Conservation (phyloP, 2,329 filamentous ascomycete genomes). For the Penicillium vulpinum region DNA sequence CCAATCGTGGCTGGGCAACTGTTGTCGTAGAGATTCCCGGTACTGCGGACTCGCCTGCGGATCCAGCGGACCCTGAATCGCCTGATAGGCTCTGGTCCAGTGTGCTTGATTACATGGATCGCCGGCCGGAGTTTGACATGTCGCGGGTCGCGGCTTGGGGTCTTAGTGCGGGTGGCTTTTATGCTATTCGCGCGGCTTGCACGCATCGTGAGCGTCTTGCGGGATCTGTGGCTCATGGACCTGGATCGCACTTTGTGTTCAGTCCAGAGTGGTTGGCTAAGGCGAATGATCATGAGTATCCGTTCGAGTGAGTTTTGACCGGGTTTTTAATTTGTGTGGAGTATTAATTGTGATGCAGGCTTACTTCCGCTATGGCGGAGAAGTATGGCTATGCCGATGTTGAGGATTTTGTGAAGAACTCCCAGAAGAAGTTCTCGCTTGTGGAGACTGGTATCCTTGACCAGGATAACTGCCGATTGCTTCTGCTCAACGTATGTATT, state of each 20-base stretch:
- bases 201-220: slow-evolving; percentile 59
- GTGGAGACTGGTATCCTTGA: slow-evolving; percentile 60
- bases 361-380: slow-evolving; percentile 57
- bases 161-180: slow-evolving; percentile 66
- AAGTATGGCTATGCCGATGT: slow-evolving; percentile 63
- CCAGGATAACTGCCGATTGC: slow-evolving; percentile 55
- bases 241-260: slow-evolving; percentile 64
- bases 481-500: slow-evolving; percentile 60
- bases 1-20: slow-evolving; percentile 62
- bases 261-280: slow-evolving; percentile 59
- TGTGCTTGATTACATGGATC: slow-evolving; percentile 61
- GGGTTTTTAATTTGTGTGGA: neutral
- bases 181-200: slow-evolving; percentile 66
- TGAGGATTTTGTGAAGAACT: slow-evolving; percentile 56
- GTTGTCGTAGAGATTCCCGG: slow-evolving; percentile 66
- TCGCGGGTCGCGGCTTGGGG: slow-evolving; percentile 62
- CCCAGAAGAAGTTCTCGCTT: slow-evolving; percentile 63
- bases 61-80: slow-evolving; percentile 58
- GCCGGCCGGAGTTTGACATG: slow-evolving; percentile 57
- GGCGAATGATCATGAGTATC: slow-evolving; percentile 67
- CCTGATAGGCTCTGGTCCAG: slow-evolving; percentile 64
- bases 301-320: slow-evolving; percentile 50
- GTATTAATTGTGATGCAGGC: slow-evolving; percentile 31
- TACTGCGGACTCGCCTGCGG: slow-evolving; percentile 67
- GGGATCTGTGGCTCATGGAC: slow-evolving; percentile 63